These are phyloP conservation scores for Pinus taeda DNA, from an alignment of 75 land plant genomes.

Conservation along the genomic window DNA sequence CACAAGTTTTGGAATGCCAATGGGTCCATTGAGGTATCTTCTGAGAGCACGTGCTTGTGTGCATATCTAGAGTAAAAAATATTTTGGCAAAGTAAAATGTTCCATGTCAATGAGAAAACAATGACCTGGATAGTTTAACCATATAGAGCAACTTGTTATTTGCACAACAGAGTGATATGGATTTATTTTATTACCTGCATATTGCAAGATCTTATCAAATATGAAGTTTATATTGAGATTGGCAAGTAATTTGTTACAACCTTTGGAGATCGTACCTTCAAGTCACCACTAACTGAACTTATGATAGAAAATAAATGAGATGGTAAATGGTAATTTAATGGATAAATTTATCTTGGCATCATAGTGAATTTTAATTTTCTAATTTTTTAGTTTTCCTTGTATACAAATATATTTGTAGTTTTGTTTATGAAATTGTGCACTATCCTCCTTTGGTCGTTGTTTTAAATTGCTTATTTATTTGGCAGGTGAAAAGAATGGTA, in stretches of 20 bases:
- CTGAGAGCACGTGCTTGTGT: background rate
- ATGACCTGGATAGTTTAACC: background rate
- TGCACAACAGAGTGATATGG: background rate
- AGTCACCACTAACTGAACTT: constrained; percentile 43
- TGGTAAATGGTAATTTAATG: constrained; percentile 35
- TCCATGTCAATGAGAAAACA: background rate
- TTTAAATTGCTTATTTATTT: no score
- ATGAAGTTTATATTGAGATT: constrained; percentile 72
- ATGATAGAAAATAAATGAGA: constrained; percentile 64
- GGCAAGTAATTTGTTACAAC: constrained; percentile 43
- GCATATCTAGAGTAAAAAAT: background rate
- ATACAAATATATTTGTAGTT: background rate
- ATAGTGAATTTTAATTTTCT: background rate
- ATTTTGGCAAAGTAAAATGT: background rate
- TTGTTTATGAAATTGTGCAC: background rate
- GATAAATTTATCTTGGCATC: background rate
- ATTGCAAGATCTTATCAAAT: constrained; percentile 84
- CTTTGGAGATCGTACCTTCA: constrained; percentile 64
- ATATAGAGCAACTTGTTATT: background rate
- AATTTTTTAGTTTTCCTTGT: background rate
- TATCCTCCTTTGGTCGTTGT: no score
- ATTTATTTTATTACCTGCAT: constrained; percentile 19
- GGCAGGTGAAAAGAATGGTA: no score
- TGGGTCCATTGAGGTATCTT: constrained; percentile 92
- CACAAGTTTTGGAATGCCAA: constrained; percentile 87